Evolutionary conservation across 805 yeast genomes (phyloP), one percentile per base, ranked within the genome.

Genomic region (Zygosaccharomyces gambellarensis): DNA sequence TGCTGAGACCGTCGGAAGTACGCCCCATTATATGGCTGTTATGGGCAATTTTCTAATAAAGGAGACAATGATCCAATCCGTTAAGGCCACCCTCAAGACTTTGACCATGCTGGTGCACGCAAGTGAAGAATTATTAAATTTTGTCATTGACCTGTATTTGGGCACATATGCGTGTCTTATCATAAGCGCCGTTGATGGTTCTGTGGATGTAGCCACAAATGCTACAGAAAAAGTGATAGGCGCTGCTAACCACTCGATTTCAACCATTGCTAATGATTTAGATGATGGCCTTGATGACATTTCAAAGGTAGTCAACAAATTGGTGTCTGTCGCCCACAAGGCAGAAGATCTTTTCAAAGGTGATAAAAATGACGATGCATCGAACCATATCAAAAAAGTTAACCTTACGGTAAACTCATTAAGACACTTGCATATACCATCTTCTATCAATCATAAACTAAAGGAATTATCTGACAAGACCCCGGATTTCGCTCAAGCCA

Each of bases 121-220:
- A 0, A 69, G 83, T 6, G 83, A 86, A 56, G 73, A 75, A 38
- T 54, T 90, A 36, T 62, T 87, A 0, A 61, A 80, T 3, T 87
- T 92, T 61, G 70, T 80, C 6, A 69, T 92, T 7, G 89, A 90
- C 29, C 58, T 92, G 54, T 78, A 85, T 43, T 65, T 90, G 2
- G 98, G 97, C 0, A 94, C 98, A 0, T 88, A 87, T 66, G 83
- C 85, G 0, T 94, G 99, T 65, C 71, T 94, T 11, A 64, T 89
- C 11, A 80, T 86, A 0, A 83, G 94, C 4, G 80, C 90, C 0
- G 72, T 90, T 5, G 83, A 80, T 58, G 87, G 90, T 3, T 77
- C 87, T 0, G 84, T 83, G 1, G 81, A 80, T 55, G 80, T 82
- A 28, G 95, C 95, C 0, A 64, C 87, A 1, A 85, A 87, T 60